phyloP scores from a whole-genome alignment of 2,329 filamentous ascomycete genomes.

The Akanthomyces dipterigenus region DNA sequence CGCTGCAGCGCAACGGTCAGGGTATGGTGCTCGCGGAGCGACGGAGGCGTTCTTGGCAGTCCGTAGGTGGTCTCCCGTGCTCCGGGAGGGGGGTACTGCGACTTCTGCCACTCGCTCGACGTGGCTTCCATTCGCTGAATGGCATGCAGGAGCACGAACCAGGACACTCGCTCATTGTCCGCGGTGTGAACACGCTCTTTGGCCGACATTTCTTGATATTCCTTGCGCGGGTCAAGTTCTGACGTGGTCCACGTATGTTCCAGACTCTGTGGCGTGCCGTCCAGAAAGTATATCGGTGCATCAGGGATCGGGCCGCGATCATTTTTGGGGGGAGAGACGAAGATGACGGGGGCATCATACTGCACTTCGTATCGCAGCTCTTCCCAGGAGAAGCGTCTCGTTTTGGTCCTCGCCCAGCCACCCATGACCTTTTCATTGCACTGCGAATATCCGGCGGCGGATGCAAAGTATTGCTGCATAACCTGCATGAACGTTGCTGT shows the following conservation, averaged over 20 bases:
- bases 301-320: conserved; percentile 26
- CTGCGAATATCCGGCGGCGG: conserved; percentile 42
- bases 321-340: conserved; percentile 39
- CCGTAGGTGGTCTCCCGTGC: conserved; percentile 13
- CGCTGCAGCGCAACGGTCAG: conserved; percentile 41
- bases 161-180: conserved; percentile 50
- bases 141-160: conserved; percentile 43
- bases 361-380: conserved; percentile 44
- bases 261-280: conserved; percentile 32
- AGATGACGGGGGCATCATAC: conserved; percentile 44
- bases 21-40: conserved; percentile 28
- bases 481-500: conserved; percentile 40
- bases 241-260: conserved; percentile 26
- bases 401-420: conserved; percentile 35
- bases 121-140: conserved; percentile 43
- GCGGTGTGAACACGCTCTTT: conserved; percentile 43
- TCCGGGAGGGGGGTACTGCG: conserved; percentile 25
- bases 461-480: conserved; percentile 43
- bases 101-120: conserved; percentile 40
- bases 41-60: conserved; percentile 20
- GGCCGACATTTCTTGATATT: conserved; percentile 19
- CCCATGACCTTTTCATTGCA: conserved; percentile 44
- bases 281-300: conserved; percentile 29
- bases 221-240: conserved; percentile 24
- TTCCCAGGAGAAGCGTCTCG: conserved; percentile 31